phyloP scores from a whole-genome alignment of 306 rosid genomes.

The Pyrus pyrifolia region DNA sequence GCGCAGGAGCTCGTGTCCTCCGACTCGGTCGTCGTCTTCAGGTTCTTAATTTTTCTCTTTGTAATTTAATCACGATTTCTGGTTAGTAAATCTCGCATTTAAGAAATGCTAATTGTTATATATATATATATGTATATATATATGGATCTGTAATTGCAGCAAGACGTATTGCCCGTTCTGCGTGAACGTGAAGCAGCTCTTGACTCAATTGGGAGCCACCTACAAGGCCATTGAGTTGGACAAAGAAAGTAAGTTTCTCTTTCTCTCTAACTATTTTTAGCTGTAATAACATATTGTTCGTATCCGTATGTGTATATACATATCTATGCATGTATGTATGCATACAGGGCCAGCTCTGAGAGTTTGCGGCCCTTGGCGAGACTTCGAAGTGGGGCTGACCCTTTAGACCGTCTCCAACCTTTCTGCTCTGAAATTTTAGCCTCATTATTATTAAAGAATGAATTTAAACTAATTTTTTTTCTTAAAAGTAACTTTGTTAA shows the following conservation, averaged over 20 bases:
- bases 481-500: too few species aligned
- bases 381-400: too few species aligned
- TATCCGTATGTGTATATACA: neutral
- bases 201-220: neutral
- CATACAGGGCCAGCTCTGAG: too few species aligned
- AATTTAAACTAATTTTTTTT: too few species aligned
- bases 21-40: conserved; percentile 69
- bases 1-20: conserved; percentile 75
- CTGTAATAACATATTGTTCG: neutral
- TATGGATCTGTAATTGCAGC: conserved; percentile 2
- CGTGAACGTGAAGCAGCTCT: conserved; percentile 8
- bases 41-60: conserved; percentile 21
- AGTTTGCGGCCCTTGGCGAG: too few species aligned
- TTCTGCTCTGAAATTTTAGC: too few species aligned
- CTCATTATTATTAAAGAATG: too few species aligned
- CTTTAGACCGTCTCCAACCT: too few species aligned
- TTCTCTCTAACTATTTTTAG: neutral
- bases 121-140: too few species aligned
- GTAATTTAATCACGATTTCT: neutral
- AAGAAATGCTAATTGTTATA: neutral
- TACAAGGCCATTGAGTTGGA: conserved; percentile 12
- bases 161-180: conserved; percentile 7
- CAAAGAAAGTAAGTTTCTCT: neutral
- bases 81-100: neutral
- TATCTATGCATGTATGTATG: too few species aligned